A percentile compares a stretch with the other conserved stretches of the same genome.
Evolutionary conservation across 1,284 basidiomycete genomes (phyloP).

Genomic region (Irpex rosettiformis): DNA sequence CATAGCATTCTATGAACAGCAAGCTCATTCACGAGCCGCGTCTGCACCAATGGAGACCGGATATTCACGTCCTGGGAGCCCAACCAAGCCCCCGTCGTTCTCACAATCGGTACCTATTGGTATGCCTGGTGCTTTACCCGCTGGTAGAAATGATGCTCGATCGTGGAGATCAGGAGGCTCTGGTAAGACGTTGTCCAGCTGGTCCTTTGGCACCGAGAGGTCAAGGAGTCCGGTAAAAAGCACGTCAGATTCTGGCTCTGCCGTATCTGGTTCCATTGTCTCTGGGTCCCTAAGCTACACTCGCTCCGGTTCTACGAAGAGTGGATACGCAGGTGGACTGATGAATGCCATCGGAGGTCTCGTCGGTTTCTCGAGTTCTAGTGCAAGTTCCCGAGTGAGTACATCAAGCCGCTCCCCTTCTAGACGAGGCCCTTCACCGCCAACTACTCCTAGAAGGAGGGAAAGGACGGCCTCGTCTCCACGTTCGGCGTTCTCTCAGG

Average conservation of each 20-base stretch:
- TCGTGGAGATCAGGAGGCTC: not conserved
- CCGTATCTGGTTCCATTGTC: not conserved
- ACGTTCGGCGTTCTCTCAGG: not conserved
- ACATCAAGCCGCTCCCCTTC: not conserved
- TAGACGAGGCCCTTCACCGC: not conserved
- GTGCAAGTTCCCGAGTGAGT: not conserved
- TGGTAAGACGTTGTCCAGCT: slow-evolving; percentile 4
- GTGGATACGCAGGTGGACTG: not conserved
- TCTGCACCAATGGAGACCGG: not conserved
- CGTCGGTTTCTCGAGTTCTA: not conserved
- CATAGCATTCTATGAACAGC: slow-evolving; percentile 8
- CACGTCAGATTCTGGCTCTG: not conserved
- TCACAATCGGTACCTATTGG: not conserved
- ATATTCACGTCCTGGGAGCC: not conserved
- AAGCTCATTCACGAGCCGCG: not conserved
- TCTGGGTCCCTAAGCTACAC: not conserved
- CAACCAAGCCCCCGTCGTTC: not conserved
- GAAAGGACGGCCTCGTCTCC: not conserved
- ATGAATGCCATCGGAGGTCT: not conserved
- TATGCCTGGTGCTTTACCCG: slow-evolving; percentile 1
- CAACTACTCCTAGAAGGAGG: not conserved
- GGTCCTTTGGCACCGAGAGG: slow-evolving; percentile 6
- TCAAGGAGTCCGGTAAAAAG: not conserved
- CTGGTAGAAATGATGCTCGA: not conserved
- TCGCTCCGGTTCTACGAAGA: not conserved